phyloP scores from a whole-genome alignment of 2,329 filamentous ascomycete genomes.

The Pseudopithomyces chartarum region DNA sequence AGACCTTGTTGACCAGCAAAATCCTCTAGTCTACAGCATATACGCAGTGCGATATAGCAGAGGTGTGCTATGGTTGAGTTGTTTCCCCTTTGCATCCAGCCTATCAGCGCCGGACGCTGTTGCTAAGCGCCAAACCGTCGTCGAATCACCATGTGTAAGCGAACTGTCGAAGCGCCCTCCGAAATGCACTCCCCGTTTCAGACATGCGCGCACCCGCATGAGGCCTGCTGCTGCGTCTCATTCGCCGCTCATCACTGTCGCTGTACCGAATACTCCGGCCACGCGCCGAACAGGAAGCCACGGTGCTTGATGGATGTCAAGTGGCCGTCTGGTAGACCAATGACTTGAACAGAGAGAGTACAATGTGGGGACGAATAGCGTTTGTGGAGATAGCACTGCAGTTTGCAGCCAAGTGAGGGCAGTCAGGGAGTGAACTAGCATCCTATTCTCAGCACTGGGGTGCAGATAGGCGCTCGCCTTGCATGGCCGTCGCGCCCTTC shows the following conservation, averaged over 20 bases:
- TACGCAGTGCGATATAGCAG: no score
- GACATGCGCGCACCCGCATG: slow-evolving; percentile 23
- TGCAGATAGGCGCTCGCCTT: slow-evolving; percentile 37
- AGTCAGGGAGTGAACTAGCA: slow-evolving; percentile 2
- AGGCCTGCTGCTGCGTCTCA: slow-evolving; percentile 12
- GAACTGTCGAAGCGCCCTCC: slow-evolving; percentile 30
- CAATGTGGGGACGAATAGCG: not conserved
- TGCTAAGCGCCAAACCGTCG: slow-evolving; percentile 35
- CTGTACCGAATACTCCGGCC: slow-evolving; percentile 7
- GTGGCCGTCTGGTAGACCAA: slow-evolving; percentile 13
- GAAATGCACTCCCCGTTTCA: slow-evolving; percentile 29
- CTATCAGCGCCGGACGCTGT: slow-evolving; percentile 2
- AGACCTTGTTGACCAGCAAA: no score
- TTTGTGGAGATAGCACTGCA: slow-evolving; percentile 12
- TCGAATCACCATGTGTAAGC: slow-evolving; percentile 29
- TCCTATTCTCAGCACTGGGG: slow-evolving; percentile 14
- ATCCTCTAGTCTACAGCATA: no score
- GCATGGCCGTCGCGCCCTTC: slow-evolving; percentile 11
- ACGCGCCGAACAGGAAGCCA: slow-evolving; percentile 21
- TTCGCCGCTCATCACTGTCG: slow-evolving; percentile 15
- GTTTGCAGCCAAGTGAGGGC: not conserved
- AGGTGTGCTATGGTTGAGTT: not conserved
- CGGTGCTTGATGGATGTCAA: slow-evolving; percentile 22
- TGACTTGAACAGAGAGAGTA: slow-evolving; percentile 7
- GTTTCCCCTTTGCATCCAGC: not conserved